These are phyloP conservation scores for Beta corolliflora DNA, from an alignment of 179 eudicot species.

Conservation along the genomic window DNA sequence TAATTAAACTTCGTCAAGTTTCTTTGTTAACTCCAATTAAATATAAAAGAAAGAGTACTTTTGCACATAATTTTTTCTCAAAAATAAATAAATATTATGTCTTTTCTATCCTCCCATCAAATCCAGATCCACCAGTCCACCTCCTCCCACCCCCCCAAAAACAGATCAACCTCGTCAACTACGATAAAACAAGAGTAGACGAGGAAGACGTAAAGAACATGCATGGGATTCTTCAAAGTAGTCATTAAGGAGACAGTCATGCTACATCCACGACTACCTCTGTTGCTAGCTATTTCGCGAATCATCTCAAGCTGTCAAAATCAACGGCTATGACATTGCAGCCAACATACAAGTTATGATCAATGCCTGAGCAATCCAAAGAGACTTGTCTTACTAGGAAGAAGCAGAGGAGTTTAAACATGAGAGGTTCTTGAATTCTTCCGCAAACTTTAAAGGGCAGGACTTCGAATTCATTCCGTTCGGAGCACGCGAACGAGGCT, in stretches of 20 bases:
- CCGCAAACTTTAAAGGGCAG: conserved; percentile 31
- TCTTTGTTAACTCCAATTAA: no score
- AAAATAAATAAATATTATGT: no score
- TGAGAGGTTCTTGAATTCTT: conserved; percentile 36
- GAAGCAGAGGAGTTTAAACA: conserved; percentile 29
- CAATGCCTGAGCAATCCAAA: conserved; percentile 7
- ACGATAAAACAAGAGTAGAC: background rate
- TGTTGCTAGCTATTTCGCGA: background rate
- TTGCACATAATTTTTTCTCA: no score
- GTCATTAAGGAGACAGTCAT: background rate
- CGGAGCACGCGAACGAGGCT: conserved; percentile 37
- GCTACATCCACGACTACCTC: conserved; percentile 3
- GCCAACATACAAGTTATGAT: background rate
- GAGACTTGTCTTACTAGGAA: conserved; percentile 26
- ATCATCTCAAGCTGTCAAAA: background rate
- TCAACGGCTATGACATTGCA: background rate
- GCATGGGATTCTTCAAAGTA: background rate
- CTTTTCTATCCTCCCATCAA: no score
- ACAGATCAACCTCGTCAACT: no score
- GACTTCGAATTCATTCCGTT: conserved; percentile 37
- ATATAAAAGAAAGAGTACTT: no score
- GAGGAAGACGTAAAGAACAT: background rate
- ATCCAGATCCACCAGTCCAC: no score
- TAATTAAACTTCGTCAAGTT: no score
- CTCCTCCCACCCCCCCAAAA: no score